Conservation (phyloP, 1,284 basidiomycete species). For the Phlebopus sp. region DNA sequence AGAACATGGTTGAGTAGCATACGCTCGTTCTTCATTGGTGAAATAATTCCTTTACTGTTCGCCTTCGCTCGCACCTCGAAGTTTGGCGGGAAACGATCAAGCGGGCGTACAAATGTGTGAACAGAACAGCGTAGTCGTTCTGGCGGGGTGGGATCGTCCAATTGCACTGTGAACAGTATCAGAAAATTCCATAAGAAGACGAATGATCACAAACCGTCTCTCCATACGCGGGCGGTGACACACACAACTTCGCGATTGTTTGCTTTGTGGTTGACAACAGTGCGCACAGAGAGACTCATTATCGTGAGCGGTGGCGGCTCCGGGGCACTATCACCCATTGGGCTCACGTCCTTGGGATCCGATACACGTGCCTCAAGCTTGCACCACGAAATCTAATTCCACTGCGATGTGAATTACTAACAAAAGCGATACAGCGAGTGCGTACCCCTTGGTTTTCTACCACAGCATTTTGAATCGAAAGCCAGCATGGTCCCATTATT, state of each 20-base stretch:
- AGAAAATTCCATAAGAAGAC: not conserved
- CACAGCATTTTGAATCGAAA: constrained; percentile 76
- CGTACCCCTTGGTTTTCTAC: constrained; percentile 76
- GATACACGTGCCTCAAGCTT: constrained; percentile 87
- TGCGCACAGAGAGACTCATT: constrained; percentile 87
- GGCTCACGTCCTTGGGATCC: constrained; percentile 87
- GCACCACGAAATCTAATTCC: constrained; percentile 83
- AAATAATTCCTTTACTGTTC: constrained; percentile 70
- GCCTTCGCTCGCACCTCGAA: constrained; percentile 73
- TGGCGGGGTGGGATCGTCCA: constrained; percentile 89
- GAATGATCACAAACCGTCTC: constrained; percentile 60
- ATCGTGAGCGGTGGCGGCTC: constrained; percentile 90
- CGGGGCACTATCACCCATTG: constrained; percentile 76
- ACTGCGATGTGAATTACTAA: constrained; percentile 2
- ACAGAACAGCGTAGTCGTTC: constrained; percentile 81
- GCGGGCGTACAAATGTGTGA: constrained; percentile 89
- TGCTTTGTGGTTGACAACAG: constrained; percentile 91
- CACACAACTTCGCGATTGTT: constrained; percentile 95
- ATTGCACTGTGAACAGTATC: constrained; percentile 52
- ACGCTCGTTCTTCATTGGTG: constrained; percentile 80
- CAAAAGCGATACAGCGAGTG: constrained; percentile 8
- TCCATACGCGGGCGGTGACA: constrained; percentile 83
- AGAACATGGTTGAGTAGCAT: constrained; percentile 84
- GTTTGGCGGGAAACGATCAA: constrained; percentile 85
- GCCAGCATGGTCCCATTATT: constrained; percentile 99